Base-by-base conservation (phyloP, 768 basidiomycete species). In the Auriscalpium vulgare region DNA sequence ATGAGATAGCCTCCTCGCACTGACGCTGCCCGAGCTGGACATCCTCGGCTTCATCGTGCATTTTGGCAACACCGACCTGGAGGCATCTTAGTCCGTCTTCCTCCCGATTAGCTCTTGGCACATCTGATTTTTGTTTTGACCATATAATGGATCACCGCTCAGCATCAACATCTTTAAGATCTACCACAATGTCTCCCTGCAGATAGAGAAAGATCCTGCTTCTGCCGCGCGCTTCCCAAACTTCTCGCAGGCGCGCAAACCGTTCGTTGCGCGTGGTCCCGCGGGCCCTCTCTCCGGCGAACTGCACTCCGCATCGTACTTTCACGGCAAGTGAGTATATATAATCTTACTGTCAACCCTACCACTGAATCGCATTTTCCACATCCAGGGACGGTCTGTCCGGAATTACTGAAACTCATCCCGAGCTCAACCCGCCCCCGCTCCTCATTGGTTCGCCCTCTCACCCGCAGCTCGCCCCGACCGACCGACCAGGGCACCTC, bases 21-120 rank as follows among this genome's bases (percentile, higher is more conserved):
- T 93, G 21, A 78, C 90, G 16, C 90, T 88, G 10, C 91, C 92
- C 10, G 90, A 95, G 65, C 69, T 95, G 1, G 80, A 91, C 51
- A 85, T 95, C 13, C 68, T 88, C 37, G 87, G 87, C 1, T 85
- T 86, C 61, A 79, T 88, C 37, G 74, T 88, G 36, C 83, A 86
- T 2, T 95, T 86, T 66, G 91, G 91, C 43, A 92, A 92, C 64
- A 87, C 85, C 2, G 82, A 88, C 62, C 59, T 79, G 4, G 72
- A 80, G 17, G 72, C 83, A 4, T 80, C 82, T 54, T 77, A 80
- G 88, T 85, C 56, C 66, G 84, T 72, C 9, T 11, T 17, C 62
- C 52, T 45, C 61, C 59, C 57, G 7, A 48, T 53, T 50, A 43
- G 5, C 4, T 29, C 4, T 7, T 29, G 29, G 29, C 4, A 7